phyloP scores from a whole-genome alignment of 768 basidiomycete genomes.

The Tulasnella calospora region DNA sequence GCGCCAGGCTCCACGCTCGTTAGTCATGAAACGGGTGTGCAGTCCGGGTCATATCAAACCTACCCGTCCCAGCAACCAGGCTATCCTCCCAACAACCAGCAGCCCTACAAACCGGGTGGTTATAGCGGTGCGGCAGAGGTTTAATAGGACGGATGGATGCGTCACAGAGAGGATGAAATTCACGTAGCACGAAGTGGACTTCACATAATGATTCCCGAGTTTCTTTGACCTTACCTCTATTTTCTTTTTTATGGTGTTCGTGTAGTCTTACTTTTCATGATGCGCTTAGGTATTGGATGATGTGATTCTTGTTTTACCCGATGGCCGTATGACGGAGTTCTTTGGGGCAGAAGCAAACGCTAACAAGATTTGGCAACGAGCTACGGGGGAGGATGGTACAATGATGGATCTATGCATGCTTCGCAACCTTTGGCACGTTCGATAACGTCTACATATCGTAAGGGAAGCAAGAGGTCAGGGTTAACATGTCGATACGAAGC shows the following conservation, averaged over 20 bases:
- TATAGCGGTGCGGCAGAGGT: slow-evolving; percentile 21
- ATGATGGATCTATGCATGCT: neutral
- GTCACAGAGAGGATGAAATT: neutral
- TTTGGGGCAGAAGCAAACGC: neutral
- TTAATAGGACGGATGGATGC: neutral
- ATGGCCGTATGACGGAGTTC: neutral
- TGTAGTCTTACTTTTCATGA: neutral
- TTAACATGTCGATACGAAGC: neutral
- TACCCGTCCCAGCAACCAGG: neutral
- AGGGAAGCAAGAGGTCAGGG: neutral
- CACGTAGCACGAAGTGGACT: slow-evolving; percentile 1
- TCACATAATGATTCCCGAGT: neutral
- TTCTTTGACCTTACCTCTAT: neutral
- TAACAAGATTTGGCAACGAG: neutral
- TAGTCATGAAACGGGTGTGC: neutral
- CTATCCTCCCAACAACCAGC: neutral
- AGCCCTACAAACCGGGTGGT: neutral
- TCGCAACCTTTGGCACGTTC: neutral
- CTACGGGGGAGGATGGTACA: neutral
- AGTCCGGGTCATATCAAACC: neutral
- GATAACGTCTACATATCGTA: neutral
- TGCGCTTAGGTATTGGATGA: too few relatives aligned
- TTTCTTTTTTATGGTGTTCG: neutral
- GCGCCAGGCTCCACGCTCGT: neutral
- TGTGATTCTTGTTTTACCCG: too few relatives aligned